phyloP scores from a whole-genome alignment of 2,329 filamentous ascomycete species.

The Ophioceras dolichostomum region DNA sequence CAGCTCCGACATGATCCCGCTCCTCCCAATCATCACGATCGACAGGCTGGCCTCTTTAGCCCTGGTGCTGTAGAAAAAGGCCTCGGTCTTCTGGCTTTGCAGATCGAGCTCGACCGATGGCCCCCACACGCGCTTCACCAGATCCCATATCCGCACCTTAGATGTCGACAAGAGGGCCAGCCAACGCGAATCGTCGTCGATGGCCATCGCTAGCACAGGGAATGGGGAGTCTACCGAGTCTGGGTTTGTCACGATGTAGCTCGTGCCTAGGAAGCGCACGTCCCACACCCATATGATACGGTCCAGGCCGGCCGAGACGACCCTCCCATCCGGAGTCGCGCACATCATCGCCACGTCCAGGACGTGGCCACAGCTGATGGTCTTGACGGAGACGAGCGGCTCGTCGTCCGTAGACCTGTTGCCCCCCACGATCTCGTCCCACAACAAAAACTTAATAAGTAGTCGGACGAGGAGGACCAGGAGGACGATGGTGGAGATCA shows the following conservation, averaged over 20 bases:
- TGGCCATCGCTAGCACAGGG: slow-evolving; percentile 48
- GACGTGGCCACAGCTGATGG: slow-evolving; percentile 48
- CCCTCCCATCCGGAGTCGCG: slow-evolving; percentile 48
- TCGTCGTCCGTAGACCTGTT: slow-evolving; percentile 32
- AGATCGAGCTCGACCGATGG: slow-evolving; percentile 41
- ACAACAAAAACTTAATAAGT: slow-evolving; percentile 63
- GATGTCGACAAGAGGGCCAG: slow-evolving; percentile 52
- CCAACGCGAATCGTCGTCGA: slow-evolving; percentile 53
- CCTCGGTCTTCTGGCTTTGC: slow-evolving; percentile 43
- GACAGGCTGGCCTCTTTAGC: slow-evolving; percentile 24
- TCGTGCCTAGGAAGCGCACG: slow-evolving; percentile 23
- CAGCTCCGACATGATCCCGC: slow-evolving; percentile 51
- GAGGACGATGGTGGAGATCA: slow-evolving; percentile 50
- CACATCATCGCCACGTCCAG: slow-evolving; percentile 58
- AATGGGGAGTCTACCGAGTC: slow-evolving; percentile 30
- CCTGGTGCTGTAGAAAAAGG: slow-evolving; percentile 49
- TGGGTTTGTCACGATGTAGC: slow-evolving; percentile 28
- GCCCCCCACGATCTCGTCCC: slow-evolving; percentile 40
- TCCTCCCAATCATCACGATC: slow-evolving; percentile 50
- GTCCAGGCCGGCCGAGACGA: slow-evolving; percentile 61
- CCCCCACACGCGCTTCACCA: slow-evolving; percentile 43
- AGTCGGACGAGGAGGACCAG: slow-evolving; percentile 53
- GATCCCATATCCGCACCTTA: slow-evolving; percentile 50
- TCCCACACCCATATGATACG: slow-evolving; percentile 56
- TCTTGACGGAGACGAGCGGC: slow-evolving; percentile 45